Percentiles rank a stretch among this genome's conserved stretches.
phyloP scores from a whole-genome alignment of 2,329 filamentous ascomycete species.

The Colletotrichum tropicale region DNA sequence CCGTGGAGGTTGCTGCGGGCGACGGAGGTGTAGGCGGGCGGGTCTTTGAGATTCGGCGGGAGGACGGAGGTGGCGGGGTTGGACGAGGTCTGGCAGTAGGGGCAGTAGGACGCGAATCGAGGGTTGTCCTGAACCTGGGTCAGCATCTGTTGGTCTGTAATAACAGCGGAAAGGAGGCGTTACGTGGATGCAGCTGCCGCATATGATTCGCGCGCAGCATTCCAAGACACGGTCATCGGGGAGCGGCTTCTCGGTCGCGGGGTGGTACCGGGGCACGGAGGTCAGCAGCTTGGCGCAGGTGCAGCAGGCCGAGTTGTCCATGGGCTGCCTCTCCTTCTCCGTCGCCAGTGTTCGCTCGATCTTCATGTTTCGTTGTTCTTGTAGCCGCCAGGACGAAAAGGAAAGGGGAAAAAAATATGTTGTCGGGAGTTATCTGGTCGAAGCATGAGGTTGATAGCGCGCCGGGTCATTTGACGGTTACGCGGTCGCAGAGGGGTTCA shows the following conservation, averaged over 20 bases:
- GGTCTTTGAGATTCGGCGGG: conserved; percentile 68
- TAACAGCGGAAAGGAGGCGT: conserved; percentile 34
- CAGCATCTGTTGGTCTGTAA: no score
- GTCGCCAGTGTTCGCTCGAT: background rate
- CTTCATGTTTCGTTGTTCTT: background rate
- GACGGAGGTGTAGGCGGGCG: conserved; percentile 65
- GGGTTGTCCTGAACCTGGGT: no score
- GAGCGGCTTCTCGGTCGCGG: conserved; percentile 64
- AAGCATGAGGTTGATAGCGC: background rate
- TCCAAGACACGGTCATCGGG: conserved; percentile 64
- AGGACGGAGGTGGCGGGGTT: conserved; percentile 52
- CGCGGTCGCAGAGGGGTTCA: background rate
- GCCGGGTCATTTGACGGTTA: background rate
- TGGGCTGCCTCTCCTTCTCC: background rate
- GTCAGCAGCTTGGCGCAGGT: conserved; percentile 71
- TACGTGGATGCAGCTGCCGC: conserved; percentile 71
- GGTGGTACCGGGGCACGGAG: conserved; percentile 53
- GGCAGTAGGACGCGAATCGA: conserved; percentile 70
- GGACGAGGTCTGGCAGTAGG: conserved; percentile 78
- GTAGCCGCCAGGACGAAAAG: background rate
- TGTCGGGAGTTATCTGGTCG: background rate
- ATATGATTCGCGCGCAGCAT: conserved; percentile 76
- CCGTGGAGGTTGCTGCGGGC: background rate
- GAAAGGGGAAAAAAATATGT: background rate
- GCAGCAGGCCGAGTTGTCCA: conserved; percentile 58